Base-by-base conservation (phyloP, 805 yeast species). In the Huiozyma sinensis region DNA sequence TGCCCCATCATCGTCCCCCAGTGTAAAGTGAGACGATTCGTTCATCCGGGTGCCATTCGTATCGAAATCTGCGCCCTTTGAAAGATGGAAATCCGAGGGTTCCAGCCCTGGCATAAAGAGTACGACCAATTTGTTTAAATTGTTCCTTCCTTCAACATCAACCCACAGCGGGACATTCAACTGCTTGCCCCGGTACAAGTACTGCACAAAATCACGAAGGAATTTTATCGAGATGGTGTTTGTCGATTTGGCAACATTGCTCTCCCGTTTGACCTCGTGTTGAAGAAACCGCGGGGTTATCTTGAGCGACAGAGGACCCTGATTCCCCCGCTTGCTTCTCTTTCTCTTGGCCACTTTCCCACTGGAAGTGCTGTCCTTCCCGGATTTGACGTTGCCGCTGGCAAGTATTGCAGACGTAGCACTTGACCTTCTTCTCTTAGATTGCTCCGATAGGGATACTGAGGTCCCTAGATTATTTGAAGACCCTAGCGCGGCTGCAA, bases 51-150 rank as follows among this genome's bases (percentile, higher is more conserved):
- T 27, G 7, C 39, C 38, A 47, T 29, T 37, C 36, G 41, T 17
- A 2, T 44, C 41, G 31, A 53, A 51, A 8, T 51, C 46, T 7
- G 48, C 39, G n/a, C 50, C 42, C 1, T 48, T 43, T n/a, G 55
- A 47, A 12, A 52, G 49, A 11, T 48, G 42, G 51, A 78, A 75
- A 47, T 73, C 72, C 4, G 59, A 52, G 2, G 66, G 58, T 10
- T 69, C 64, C 9, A 88, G 58, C 0, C 95, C 95, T 0, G 92
- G 86, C 4, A 77, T 73, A 42, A 79, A 65, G 4, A 84, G 59
- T 27, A 77, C 64, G 0, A 83, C 77, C 2, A 81, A 71, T 46
- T 75, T 76, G n/a, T 68, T 57, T 2, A 84, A 64, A 4, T 54
- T 68, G 60, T 17, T 52, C 40, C 75, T 64, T 49, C 81, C 79